Evolutionary conservation across 2,329 filamentous ascomycete species (phyloP).

Genomic region (Cryoendolithus antarcticus): DNA sequence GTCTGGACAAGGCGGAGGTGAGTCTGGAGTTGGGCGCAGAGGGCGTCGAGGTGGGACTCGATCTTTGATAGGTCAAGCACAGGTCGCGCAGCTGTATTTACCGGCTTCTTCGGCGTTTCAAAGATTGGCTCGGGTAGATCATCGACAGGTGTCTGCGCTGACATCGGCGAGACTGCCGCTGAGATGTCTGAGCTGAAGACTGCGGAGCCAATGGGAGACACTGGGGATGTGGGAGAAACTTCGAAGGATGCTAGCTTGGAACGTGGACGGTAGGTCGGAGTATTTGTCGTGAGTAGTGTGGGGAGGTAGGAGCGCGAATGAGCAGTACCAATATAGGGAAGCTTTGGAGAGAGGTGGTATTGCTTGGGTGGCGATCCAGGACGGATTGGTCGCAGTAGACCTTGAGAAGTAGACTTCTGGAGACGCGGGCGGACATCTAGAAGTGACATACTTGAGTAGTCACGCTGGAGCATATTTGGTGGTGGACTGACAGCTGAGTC

Average conservation of each 20-base stretch:
- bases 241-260: too few relatives aligned
- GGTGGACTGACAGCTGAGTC: too few relatives aligned
- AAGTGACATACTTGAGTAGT: slow-evolving; percentile 10
- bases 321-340: slow-evolving; percentile 10
- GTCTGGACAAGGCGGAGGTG: slow-evolving; percentile 23
- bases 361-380: slow-evolving; percentile 18
- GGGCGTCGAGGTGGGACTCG: slow-evolving; percentile 13
- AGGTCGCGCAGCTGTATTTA: too few relatives aligned
- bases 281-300: too few relatives aligned
- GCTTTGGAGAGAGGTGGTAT: slow-evolving; percentile 13
- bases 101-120: too few relatives aligned
- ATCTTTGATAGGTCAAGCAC: slow-evolving; percentile 5
- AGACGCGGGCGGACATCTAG: slow-evolving; percentile 3
- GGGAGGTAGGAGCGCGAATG: background rate
- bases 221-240: too few relatives aligned
- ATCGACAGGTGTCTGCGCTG: too few relatives aligned
- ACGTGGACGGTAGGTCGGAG: too few relatives aligned
- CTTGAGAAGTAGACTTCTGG: slow-evolving; percentile 8
- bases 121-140: too few relatives aligned
- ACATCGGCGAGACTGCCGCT: too few relatives aligned
- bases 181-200: too few relatives aligned
- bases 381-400: slow-evolving; percentile 16
- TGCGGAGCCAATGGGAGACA: too few relatives aligned
- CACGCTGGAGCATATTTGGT: slow-evolving; percentile 3
- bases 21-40: slow-evolving; percentile 21